phyloP scores from a whole-genome alignment of 495 filamentous ascomycete genomes.

The Tuber indicum region DNA sequence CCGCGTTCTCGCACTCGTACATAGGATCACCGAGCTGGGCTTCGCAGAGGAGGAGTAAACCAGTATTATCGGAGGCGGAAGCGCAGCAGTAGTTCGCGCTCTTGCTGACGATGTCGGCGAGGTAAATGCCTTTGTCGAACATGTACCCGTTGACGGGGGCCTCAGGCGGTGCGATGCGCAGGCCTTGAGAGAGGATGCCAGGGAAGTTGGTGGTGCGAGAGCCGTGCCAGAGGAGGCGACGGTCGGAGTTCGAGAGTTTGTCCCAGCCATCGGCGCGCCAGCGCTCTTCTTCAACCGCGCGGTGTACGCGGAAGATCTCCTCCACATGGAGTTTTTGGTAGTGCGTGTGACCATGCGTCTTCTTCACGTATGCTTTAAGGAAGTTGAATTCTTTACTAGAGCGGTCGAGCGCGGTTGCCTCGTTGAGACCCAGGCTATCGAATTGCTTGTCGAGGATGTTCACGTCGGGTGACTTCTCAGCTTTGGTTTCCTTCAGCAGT shows the following conservation, averaged over 20 bases:
- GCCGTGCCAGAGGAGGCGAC: conserved; percentile 79
- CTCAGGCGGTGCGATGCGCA: conserved; percentile 80
- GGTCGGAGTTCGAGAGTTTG: conserved; percentile 48
- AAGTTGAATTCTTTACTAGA: conserved; percentile 56
- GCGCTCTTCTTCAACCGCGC: conserved; percentile 63
- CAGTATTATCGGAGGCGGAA: conserved; percentile 46
- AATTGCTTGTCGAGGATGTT: conserved; percentile 66
- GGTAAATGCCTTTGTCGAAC: conserved; percentile 87
- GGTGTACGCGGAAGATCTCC: conserved; percentile 75
- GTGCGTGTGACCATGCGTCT: conserved; percentile 60
- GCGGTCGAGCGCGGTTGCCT: conserved; percentile 62
- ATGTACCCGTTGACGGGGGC: conserved; percentile 71
- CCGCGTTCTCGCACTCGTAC: conserved; percentile 50
- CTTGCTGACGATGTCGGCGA: conserved; percentile 73
- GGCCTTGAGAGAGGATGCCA: conserved; percentile 74
- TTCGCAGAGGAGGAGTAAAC: conserved; percentile 66
- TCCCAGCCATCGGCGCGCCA: conserved; percentile 55
- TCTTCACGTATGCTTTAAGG: conserved; percentile 58
- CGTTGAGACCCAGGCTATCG: conserved; percentile 60
- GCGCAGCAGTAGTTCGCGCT: conserved; percentile 70
- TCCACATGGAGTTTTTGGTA: conserved; percentile 54
- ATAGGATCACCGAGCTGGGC: conserved; percentile 70
- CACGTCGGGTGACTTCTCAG: conserved; percentile 46
- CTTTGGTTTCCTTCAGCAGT: conserved; percentile 62
- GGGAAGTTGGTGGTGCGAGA: conserved; percentile 71